phyloP scores from a whole-genome alignment of 371 early-diverging fungal genomes.

The Dentiscutata heterogama region DNA sequence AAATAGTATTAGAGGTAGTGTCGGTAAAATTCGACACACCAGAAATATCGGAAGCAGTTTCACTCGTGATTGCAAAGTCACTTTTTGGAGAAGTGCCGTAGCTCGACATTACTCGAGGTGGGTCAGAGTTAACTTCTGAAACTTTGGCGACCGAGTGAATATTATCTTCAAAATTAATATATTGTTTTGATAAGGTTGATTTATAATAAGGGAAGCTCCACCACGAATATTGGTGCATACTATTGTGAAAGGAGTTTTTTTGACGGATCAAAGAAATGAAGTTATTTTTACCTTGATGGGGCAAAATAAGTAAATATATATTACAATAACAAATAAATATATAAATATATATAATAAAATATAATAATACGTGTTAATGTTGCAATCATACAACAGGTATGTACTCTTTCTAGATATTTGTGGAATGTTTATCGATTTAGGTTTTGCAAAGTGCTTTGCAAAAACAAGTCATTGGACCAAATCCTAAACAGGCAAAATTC shows the following conservation, averaged over 20 bases:
- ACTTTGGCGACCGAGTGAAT: neutral
- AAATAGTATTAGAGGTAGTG: neutral
- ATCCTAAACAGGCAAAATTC: neutral
- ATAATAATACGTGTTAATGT: too few species aligned
- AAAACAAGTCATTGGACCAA: too few species aligned
- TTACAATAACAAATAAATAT: too few species aligned
- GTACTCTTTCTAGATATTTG: too few species aligned
- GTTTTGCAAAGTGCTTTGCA: too few species aligned
- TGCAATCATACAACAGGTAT: too few species aligned
- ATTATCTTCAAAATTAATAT: neutral
- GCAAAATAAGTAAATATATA: too few species aligned
- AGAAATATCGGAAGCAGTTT: neutral
- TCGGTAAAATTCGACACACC: too few species aligned
- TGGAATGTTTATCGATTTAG: too few species aligned
- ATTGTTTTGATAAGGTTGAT: neutral
- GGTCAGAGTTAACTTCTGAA: neutral
- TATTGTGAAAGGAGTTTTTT: neutral
- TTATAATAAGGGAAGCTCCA: neutral
- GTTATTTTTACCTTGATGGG: too few species aligned
- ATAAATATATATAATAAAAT: too few species aligned
- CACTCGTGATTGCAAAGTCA: neutral
- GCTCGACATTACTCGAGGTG: neutral
- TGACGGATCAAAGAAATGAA: neutral
- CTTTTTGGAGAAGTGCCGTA: neutral
- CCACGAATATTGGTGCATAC: conserved; percentile 1